Evolutionary conservation across 768 basidiomycete genomes (phyloP).

Genomic region (Lenzites betulinus): DNA sequence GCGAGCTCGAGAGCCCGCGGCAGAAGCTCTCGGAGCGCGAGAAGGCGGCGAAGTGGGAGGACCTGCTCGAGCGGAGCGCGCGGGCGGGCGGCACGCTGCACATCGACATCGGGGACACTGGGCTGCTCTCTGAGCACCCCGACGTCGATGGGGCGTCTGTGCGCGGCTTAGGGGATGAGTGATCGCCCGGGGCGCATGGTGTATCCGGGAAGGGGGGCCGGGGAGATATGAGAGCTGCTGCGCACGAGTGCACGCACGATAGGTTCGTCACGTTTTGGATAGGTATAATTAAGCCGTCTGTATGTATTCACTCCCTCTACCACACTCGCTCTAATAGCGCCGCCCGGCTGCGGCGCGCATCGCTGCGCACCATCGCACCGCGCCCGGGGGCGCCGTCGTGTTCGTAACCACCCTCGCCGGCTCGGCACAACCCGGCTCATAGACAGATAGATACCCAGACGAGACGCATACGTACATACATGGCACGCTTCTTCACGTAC

Average conservation of each 20-base stretch:
- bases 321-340: not conserved
- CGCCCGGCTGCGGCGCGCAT: not conserved
- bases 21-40: conserved; percentile 61
- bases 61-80: conserved; percentile 64
- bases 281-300: not conserved
- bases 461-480: conserved; percentile 5
- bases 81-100: conserved; percentile 75
- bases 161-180: not conserved
- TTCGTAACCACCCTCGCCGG: not conserved
- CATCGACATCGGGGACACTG: conserved; percentile 51
- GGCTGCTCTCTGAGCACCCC: conserved; percentile 44
- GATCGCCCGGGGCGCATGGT: not conserved
- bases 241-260: not conserved
- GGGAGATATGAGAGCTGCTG: too few relatives aligned
- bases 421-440: not conserved
- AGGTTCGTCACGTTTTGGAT: not conserved
- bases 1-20: conserved; percentile 44
- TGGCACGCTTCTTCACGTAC: not conserved
- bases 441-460: not conserved
- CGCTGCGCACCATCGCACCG: too few relatives aligned
- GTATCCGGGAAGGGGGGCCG: not conserved
- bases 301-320: not conserved
- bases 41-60: conserved; percentile 73
- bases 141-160: conserved; percentile 14
- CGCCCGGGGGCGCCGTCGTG: not conserved